These are phyloP conservation scores for Chaetomium sp. DNA, from an alignment of 2,329 filamentous ascomycete species.

Conservation along the genomic window DNA sequence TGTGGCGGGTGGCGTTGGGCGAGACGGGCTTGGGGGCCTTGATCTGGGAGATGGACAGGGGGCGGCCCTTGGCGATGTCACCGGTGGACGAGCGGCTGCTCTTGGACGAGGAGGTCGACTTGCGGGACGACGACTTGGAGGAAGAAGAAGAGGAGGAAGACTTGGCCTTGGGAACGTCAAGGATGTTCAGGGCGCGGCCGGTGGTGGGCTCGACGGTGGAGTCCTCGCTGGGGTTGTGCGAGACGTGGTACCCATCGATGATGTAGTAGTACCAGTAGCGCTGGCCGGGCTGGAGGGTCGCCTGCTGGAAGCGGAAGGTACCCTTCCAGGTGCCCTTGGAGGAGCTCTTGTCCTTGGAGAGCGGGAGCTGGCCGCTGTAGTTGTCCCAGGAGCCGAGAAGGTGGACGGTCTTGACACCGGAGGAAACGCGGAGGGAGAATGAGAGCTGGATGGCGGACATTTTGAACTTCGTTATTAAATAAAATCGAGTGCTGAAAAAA, in stretches of 20 bases:
- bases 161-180: constrained; percentile 76
- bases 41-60: constrained; percentile 86
- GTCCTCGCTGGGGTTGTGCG: constrained; percentile 88
- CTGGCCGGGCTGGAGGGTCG: constrained; percentile 81
- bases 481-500: constrained; percentile 34
- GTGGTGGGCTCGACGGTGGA: constrained; percentile 95
- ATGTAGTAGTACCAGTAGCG: constrained; percentile 99
- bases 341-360: constrained; percentile 81
- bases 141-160: constrained; percentile 46
- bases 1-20: constrained; percentile 82
- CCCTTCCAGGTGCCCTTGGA: constrained; percentile 95
- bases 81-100: constrained; percentile 52
- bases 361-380: constrained; percentile 91
- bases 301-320: constrained; percentile 91
- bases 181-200: constrained; percentile 94
- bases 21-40: constrained; percentile 86
- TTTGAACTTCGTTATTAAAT: constrained; percentile 46
- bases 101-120: constrained; percentile 45
- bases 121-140: constrained; percentile 50
- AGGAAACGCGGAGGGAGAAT: constrained; percentile 93
- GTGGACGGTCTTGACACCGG: constrained; percentile 96
- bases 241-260: constrained; percentile 98
- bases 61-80: constrained; percentile 84
- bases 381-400: constrained; percentile 98
- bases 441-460: constrained; percentile 94